Conservation (phyloP, 2,329 filamentous ascomycete genomes). For the Metarhizium anisopliae region DNA sequence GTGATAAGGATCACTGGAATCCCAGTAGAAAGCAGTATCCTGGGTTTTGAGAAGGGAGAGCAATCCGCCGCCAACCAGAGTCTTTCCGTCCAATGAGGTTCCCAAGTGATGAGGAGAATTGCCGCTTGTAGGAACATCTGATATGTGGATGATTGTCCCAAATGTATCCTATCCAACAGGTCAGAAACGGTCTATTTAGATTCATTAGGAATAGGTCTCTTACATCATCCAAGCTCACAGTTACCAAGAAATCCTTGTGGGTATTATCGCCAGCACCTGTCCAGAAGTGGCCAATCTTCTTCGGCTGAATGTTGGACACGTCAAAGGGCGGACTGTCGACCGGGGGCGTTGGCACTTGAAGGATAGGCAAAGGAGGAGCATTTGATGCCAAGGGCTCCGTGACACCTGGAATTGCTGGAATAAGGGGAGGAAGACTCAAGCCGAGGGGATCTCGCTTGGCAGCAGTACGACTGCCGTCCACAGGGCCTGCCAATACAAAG, state of each 20-base stretch:
- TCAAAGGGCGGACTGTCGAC: constrained; percentile 44
- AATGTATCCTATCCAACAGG: constrained; percentile 41
- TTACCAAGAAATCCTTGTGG: constrained; percentile 50
- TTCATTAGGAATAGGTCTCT: constrained; percentile 9
- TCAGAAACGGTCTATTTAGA: too few species aligned
- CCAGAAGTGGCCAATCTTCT: constrained; percentile 60
- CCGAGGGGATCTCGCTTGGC: constrained; percentile 8
- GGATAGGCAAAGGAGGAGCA: constrained; percentile 45
- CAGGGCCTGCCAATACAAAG: background rate
- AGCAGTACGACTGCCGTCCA: background rate
- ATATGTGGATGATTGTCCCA: constrained; percentile 47
- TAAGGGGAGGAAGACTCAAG: constrained; percentile 42
- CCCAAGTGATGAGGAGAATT: constrained; percentile 54
- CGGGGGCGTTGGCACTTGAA: constrained; percentile 51
- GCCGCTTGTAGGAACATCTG: constrained; percentile 49
- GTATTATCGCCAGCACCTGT: constrained; percentile 50
- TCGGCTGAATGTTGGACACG: constrained; percentile 47
- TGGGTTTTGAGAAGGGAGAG: constrained; percentile 51
- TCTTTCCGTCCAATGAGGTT: constrained; percentile 45
- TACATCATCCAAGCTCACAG: constrained; percentile 49
- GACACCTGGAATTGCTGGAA: constrained; percentile 49
- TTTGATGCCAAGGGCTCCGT: constrained; percentile 38
- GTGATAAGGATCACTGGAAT: constrained; percentile 47
- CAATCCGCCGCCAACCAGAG: constrained; percentile 46
- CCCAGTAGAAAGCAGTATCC: constrained; percentile 55